Percentiles rank a stretch among this genome's conserved stretches.
Evolutionary conservation across 345 rosid genomes (phyloP).

Genomic region (Streptanthus diversifolius): DNA sequence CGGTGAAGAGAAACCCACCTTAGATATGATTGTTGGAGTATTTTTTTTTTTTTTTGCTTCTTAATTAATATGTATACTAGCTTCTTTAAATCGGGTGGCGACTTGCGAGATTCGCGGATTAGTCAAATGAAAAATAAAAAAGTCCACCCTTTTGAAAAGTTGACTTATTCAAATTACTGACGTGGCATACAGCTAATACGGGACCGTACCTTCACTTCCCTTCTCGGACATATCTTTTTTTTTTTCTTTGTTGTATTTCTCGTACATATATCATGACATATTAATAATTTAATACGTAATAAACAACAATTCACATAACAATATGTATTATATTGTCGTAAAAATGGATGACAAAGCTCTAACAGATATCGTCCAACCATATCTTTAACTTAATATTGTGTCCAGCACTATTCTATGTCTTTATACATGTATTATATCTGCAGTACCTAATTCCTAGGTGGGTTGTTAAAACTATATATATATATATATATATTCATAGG

Average conservation of each 20-base stretch:
- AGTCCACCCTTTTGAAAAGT: constrained; percentile 16
- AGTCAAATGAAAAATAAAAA: background rate
- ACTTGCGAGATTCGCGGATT: constrained; percentile 22
- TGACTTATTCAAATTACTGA: constrained; percentile 25
- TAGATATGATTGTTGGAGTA: background rate
- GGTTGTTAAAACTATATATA: background rate
- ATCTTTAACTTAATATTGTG: background rate
- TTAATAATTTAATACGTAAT: background rate
- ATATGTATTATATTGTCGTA: constrained; percentile 8
- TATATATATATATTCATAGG: background rate
- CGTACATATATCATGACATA: background rate
- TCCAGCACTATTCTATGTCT: background rate
- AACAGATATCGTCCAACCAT: background rate
- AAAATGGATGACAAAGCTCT: background rate
- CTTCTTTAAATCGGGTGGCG: constrained; percentile 13
- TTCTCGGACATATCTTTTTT: constrained; percentile 1
- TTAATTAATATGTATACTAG: background rate
- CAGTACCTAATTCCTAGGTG: background rate
- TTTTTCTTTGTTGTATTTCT: background rate
- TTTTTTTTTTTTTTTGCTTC: background rate
- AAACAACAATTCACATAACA: background rate
- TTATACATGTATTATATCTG: background rate
- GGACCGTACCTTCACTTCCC: constrained; percentile 24
- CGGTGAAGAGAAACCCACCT: constrained; percentile 6
- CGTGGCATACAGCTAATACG: constrained; percentile 25